Percentiles rank a stretch among this genome's conserved stretches.
phyloP scores from a whole-genome alignment of 2,329 filamentous ascomycete genomes.

The Colletotrichum sp. region DNA sequence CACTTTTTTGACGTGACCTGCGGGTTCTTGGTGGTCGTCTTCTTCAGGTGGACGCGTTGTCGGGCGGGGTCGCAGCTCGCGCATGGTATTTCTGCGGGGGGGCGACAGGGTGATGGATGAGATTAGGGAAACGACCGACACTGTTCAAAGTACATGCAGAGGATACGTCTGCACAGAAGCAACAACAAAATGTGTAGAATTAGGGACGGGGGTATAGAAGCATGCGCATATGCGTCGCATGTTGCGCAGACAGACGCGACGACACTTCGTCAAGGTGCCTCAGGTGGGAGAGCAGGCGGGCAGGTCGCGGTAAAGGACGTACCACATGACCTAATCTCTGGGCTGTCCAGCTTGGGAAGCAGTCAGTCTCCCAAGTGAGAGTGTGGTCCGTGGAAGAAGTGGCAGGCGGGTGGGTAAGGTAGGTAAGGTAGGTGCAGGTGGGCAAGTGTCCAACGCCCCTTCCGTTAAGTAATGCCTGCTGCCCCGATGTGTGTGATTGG shows the following conservation, averaged over 20 bases:
- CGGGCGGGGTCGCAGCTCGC: background rate
- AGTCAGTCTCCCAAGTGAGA: background rate
- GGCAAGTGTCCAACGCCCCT: background rate
- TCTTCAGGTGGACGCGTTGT: background rate
- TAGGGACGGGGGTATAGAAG: too few species aligned
- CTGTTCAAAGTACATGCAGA: background rate
- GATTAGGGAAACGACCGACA: background rate
- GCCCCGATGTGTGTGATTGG: background rate
- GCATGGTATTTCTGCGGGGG: background rate
- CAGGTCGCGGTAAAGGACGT: background rate
- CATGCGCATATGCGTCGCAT: background rate
- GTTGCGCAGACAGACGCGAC: background rate
- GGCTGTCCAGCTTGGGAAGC: too few species aligned
- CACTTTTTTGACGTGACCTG: accelerated
- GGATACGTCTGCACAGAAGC: background rate
- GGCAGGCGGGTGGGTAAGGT: background rate
- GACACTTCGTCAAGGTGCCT: background rate
- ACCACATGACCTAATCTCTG: background rate
- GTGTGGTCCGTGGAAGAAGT: background rate
- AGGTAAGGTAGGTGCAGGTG: too few species aligned
- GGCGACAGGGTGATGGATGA: too few species aligned
- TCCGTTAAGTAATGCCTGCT: background rate
- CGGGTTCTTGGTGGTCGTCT: accelerated
- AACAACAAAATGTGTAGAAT: too few species aligned
- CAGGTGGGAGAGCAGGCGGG: background rate